Evolutionary conservation across 1,284 basidiomycete species (phyloP).

Genomic region (Cutaneotrichosporon daszewskae): DNA sequence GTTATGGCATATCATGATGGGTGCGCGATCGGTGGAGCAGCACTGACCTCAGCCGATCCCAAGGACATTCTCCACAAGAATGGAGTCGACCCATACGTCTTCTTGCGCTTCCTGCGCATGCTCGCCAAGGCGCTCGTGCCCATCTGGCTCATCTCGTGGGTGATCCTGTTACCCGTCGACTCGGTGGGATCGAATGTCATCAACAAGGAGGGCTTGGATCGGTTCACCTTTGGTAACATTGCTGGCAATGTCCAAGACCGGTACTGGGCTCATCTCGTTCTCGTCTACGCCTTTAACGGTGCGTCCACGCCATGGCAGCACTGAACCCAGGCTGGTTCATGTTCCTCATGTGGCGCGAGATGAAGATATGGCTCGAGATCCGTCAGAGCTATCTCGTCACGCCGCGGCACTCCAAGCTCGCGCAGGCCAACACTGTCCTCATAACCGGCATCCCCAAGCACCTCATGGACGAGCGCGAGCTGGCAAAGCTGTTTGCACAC

Average conservation of each 20-base stretch:
- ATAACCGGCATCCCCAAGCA: conserved; percentile 66
- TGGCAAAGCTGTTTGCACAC: conserved; percentile 61
- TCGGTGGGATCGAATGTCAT: conserved; percentile 48
- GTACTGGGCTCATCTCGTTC: conserved; percentile 50
- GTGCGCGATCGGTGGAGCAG: conserved; percentile 10
- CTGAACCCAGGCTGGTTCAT: conserved; percentile 58
- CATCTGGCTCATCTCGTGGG: conserved; percentile 59
- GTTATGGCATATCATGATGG: conserved; percentile 34
- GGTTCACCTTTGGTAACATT: conserved; percentile 54
- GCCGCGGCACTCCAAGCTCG: conserved; percentile 57
- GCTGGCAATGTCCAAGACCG: conserved; percentile 34
- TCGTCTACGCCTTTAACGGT: conserved; percentile 50
- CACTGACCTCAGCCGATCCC: conserved; percentile 31
- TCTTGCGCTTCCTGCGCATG: conserved; percentile 61
- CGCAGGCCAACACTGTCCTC: conserved; percentile 71
- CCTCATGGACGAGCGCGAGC: conserved; percentile 57
- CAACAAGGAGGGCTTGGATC: conserved; percentile 50
- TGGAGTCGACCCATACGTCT: conserved; percentile 65
- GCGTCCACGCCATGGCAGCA: conserved; percentile 11
- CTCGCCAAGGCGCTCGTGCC: conserved; percentile 61
- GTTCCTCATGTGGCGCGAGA: conserved; percentile 63
- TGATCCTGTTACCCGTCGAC: conserved; percentile 60
- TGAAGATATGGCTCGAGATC: conserved; percentile 59
- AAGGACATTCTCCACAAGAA: conserved; percentile 51
- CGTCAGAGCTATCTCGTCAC: conserved; percentile 66